These are phyloP conservation scores for Ustilago vetiveriae DNA, from an alignment of 1,284 basidiomycete genomes.

Conservation along the genomic window DNA sequence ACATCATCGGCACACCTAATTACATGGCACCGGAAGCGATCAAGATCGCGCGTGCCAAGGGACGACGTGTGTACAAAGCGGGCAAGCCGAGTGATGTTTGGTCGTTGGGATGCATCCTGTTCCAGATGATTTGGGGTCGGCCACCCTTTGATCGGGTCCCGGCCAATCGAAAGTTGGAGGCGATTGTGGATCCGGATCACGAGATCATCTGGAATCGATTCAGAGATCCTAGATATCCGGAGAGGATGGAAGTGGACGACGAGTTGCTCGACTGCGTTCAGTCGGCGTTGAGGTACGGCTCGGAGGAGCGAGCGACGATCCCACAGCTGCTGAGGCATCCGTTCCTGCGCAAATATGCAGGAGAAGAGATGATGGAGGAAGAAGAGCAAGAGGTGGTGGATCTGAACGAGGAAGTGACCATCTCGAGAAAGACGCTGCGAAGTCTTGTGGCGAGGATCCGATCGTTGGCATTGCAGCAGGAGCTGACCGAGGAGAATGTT, in stretches of 20 bases:
- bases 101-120: conserved; percentile 95
- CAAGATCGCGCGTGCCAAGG: conserved; percentile 58
- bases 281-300: conserved; percentile 77
- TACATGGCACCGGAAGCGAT: conserved; percentile 68
- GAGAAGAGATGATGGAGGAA: conserved; percentile 16
- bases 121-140: conserved; percentile 92
- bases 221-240: conserved; percentile 71
- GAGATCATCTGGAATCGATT: conserved; percentile 80
- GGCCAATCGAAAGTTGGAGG: conserved; percentile 89
- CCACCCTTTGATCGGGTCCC: conserved; percentile 89
- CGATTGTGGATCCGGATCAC: conserved; percentile 79
- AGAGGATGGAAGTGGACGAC: conserved; percentile 71
- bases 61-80: conserved; percentile 67
- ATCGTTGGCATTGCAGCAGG: conserved; percentile 46
- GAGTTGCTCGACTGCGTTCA: conserved; percentile 79
- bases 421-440: conserved; percentile 48
- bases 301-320: conserved; percentile 83
- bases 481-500: conserved; percentile 58
- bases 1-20: conserved; percentile 66
- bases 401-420: conserved; percentile 42
- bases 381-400: conserved; percentile 12
- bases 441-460: conserved; percentile 54
- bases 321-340: conserved; percentile 72
- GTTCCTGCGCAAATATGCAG: conserved; percentile 62
- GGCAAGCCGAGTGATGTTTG: conserved; percentile 78